phyloP scores from a whole-genome alignment of 805 yeast genomes.

The Cyberlindnera maritima region DNA sequence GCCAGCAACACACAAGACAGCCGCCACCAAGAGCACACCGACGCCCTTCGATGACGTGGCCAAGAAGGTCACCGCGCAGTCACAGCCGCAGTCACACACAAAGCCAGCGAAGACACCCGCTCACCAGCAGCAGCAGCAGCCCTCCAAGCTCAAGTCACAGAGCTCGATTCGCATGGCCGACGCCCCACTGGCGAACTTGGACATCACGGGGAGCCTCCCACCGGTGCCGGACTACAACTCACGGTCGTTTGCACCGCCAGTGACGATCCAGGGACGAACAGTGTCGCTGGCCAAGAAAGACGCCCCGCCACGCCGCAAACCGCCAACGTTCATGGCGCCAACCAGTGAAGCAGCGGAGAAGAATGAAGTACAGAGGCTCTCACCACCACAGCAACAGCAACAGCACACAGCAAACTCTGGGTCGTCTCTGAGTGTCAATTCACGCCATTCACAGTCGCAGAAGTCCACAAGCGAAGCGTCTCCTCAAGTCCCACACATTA shows the following conservation, averaged over 20 bases:
- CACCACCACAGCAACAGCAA: neutral
- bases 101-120: too few relatives aligned
- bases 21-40: constrained; percentile 1
- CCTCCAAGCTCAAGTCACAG: neutral
- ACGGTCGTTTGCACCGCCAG: constrained; percentile 24
- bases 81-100: neutral
- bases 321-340: constrained; percentile 10
- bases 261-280: constrained; percentile 26
- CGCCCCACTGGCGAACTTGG: constrained; percentile 14
- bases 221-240: constrained; percentile 29
- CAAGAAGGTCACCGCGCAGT: constrained; percentile 1
- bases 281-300: constrained; percentile 23
- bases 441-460: too few relatives aligned
- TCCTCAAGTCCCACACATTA: neutral
- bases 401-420: neutral
- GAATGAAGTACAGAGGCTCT: too few relatives aligned
- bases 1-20: neutral
- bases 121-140: neutral
- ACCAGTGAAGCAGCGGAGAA: neutral
- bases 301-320: constrained; percentile 24
- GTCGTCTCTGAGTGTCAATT: too few relatives aligned
- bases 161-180: constrained; percentile 9
- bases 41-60: constrained; percentile 8
- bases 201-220: constrained; percentile 19
- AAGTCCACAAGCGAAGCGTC: too few relatives aligned